A percentile compares a stretch with the other conserved stretches of the same genome.
Evolutionary conservation across 2,329 filamentous ascomycete genomes (phyloP).

Genomic region (Hymenoscyphus fraxineus): DNA sequence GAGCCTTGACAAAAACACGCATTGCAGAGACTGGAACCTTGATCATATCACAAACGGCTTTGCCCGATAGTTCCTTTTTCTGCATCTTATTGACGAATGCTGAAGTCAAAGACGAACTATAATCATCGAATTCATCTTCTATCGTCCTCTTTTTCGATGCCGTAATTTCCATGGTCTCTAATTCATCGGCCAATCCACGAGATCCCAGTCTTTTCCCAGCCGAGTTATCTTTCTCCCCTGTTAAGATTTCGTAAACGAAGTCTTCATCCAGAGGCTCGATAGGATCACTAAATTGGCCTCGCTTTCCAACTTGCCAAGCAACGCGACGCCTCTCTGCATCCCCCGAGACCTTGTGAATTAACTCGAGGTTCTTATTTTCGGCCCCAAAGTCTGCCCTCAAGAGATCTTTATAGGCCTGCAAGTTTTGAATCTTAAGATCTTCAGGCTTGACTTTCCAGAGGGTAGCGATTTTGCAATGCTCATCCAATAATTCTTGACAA

Average conservation of each 20-base stretch:
- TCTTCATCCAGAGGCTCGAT: constrained; percentile 19
- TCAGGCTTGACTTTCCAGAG: background rate
- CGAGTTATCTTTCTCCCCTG: constrained; percentile 9
- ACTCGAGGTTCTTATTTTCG: constrained; percentile 4
- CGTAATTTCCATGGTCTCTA: background rate
- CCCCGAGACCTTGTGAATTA: constrained; percentile 11
- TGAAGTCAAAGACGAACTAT: background rate
- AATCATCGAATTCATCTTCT: background rate
- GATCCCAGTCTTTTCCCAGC: too few relatives aligned
- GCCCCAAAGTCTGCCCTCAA: background rate
- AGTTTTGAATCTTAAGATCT: background rate
- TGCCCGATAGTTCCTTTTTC: background rate
- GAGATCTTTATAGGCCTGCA: background rate
- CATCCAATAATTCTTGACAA: background rate
- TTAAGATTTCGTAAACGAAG: constrained; percentile 20
- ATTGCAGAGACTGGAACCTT: constrained; percentile 10
- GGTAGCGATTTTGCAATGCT: background rate
- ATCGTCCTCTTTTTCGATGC: background rate
- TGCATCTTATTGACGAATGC: background rate
- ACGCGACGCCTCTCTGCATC: constrained; percentile 19
- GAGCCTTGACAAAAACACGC: constrained; percentile 15
- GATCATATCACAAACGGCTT: background rate
- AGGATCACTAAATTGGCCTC: constrained; percentile 16
- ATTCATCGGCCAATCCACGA: background rate
- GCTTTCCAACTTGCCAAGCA: constrained; percentile 22